Conservation (phyloP, 2,329 filamentous ascomycete species). For the Aspergillus sp. region DNA sequence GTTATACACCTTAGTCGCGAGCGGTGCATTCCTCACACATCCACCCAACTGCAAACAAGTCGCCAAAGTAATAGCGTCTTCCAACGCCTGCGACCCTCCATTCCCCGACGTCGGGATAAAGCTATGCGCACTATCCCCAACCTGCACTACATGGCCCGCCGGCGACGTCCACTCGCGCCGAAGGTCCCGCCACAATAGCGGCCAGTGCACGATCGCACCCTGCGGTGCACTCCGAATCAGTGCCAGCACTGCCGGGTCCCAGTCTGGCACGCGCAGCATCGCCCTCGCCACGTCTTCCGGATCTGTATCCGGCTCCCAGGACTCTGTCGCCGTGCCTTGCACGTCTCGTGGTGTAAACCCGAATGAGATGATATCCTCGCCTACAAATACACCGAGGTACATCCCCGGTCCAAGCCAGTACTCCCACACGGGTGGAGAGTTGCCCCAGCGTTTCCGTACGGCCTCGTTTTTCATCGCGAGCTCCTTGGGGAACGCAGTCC, state of each 20-base stretch:
- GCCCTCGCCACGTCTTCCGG: slow-evolving; percentile 14
- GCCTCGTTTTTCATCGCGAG: slow-evolving; percentile 20
- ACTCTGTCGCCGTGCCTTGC: slow-evolving; percentile 5
- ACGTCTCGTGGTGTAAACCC: slow-evolving; percentile 12
- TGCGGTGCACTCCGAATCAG: slow-evolving; percentile 22
- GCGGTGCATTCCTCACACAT: slow-evolving; percentile 37
- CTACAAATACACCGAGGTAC: slow-evolving; percentile 6
- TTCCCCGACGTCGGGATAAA: slow-evolving; percentile 11
- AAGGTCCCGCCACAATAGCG: slow-evolving; percentile 50
- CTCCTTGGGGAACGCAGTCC: slow-evolving; percentile 12
- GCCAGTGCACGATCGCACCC: slow-evolving; percentile 47
- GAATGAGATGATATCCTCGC: background rate
- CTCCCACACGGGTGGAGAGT: background rate
- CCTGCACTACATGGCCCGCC: slow-evolving; percentile 10
- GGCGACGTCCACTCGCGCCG: slow-evolving; percentile 41
- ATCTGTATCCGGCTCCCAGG: slow-evolving; percentile 11
- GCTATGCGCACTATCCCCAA: slow-evolving; percentile 15
- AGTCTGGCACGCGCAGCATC: slow-evolving; percentile 10
- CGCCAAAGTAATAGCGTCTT: slow-evolving; percentile 13
- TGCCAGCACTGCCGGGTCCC: slow-evolving; percentile 12
- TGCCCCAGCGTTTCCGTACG: slow-evolving; percentile 10
- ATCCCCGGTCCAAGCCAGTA: slow-evolving; percentile 11
- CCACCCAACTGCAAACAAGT: slow-evolving; percentile 46
- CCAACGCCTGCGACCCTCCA: slow-evolving; percentile 9
- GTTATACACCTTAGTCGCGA: slow-evolving; percentile 18